phyloP scores from a whole-genome alignment of 257 asterid species.

The Fraxinus quadrangulata region DNA sequence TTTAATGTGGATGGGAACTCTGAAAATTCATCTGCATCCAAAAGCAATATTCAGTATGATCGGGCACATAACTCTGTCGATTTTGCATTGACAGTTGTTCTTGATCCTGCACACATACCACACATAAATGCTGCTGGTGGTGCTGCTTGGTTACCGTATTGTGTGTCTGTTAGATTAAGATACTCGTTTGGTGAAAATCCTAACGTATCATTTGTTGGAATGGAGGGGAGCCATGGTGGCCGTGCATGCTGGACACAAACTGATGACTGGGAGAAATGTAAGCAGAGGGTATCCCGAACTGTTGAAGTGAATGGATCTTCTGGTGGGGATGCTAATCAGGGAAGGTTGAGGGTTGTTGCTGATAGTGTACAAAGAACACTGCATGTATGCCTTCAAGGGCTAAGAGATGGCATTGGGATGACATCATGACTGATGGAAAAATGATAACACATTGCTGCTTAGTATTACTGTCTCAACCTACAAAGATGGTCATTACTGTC shows the following conservation, averaged over 20 bases:
- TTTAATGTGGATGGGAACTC: conserved; percentile 53
- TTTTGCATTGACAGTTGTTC: conserved; percentile 92
- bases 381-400: conserved; percentile 76
- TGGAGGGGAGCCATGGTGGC: conserved; percentile 99
- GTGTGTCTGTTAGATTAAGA: conserved; percentile 83
- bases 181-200: conserved; percentile 80
- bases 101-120: conserved; percentile 88
- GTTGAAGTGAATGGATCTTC: conserved; percentile 67
- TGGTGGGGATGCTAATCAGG: conserved; percentile 75
- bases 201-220: conserved; percentile 66
- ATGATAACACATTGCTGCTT: background rate
- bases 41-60: conserved; percentile 87
- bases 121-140: conserved; percentile 95
- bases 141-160: conserved; percentile 98
- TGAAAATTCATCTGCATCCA: conserved; percentile 56
- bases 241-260: conserved; percentile 84
- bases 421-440: conserved; percentile 23
- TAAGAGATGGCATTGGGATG: conserved; percentile 65
- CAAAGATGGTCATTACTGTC: background rate
- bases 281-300: conserved; percentile 68
- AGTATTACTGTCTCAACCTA: background rate
- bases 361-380: conserved; percentile 84
- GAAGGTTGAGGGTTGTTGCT: conserved; percentile 83
- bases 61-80: conserved; percentile 84
- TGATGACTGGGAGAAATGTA: conserved; percentile 96